A percentile compares a stretch with the other conserved stretches of the same genome.
Evolutionary conservation across 352 stramenopile species (phyloP).

Genomic region (Pythium aquatile): DNA sequence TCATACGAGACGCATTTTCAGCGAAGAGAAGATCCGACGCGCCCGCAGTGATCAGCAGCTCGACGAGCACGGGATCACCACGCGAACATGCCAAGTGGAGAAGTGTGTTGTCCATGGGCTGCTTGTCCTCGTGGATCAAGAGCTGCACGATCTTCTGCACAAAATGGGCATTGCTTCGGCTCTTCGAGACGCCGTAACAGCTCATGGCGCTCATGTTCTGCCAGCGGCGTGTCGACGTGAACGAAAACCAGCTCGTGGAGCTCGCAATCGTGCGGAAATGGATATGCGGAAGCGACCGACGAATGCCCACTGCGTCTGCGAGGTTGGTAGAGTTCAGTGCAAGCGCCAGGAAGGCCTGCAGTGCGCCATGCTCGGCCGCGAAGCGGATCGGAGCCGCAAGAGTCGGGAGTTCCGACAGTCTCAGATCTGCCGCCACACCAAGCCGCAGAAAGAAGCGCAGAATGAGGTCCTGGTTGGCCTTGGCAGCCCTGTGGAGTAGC

Average conservation of each 20-base stretch:
- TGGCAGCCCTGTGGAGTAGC: slow-evolving; percentile 48
- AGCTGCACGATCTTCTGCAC: slow-evolving; percentile 60
- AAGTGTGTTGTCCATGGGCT: slow-evolving; percentile 30
- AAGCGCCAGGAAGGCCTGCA: slow-evolving; percentile 47
- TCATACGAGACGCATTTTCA: slow-evolving; percentile 32
- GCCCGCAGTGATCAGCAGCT: slow-evolving; percentile 39
- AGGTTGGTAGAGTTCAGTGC: slow-evolving; percentile 34
- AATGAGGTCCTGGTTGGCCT: slow-evolving; percentile 39
- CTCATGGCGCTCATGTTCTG: slow-evolving; percentile 55
- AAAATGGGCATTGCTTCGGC: slow-evolving; percentile 32
- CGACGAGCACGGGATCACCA: slow-evolving; percentile 37
- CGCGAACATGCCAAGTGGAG: slow-evolving; percentile 41
- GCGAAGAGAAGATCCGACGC: slow-evolving; percentile 25
- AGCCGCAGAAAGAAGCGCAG: slow-evolving; percentile 48
- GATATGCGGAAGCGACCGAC: neutral
- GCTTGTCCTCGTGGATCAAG: slow-evolving; percentile 26
- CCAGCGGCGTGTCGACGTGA: slow-evolving; percentile 41
- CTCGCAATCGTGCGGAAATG: slow-evolving; percentile 28
- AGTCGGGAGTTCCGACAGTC: slow-evolving; percentile 28
- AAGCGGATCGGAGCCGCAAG: slow-evolving; percentile 46
- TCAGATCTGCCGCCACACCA: slow-evolving; percentile 40
- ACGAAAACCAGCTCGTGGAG: slow-evolving; percentile 28
- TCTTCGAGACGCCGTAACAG: slow-evolving; percentile 38
- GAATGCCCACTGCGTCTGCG: slow-evolving; percentile 13
- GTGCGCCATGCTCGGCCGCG: slow-evolving; percentile 37